Evolutionary conservation across 495 filamentous ascomycete genomes (phyloP), one percentile per base, ranked within the genome.

Genomic region (Collariella sp.): DNA sequence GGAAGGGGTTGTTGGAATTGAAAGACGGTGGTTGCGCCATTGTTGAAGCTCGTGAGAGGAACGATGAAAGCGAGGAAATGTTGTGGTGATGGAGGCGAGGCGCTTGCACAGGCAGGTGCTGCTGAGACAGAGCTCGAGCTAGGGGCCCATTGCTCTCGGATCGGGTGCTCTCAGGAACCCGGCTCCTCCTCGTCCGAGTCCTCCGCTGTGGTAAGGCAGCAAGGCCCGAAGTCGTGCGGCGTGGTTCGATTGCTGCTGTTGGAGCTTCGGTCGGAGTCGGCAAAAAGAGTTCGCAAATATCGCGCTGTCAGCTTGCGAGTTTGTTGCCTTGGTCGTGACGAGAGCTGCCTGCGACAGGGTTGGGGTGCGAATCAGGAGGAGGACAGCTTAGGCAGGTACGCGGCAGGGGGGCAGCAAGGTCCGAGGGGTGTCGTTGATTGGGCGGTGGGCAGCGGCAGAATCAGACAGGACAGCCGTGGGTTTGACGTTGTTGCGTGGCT

Each of bases 1-100:
- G 72, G 53, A 76, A 76, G 5, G 74, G 74, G 56, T 76, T 76
- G 58, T 76, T 76, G 53, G 74, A 71, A 33, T 56, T 62, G 47
- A 76, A 65, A 19, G 70, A 58, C 23, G 58, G 50, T 15, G 59
- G 61, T 29, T 67, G 61, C 40, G 64, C 59, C 68, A 70, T 70
- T 41, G 55, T 53, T 26, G 39, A 16, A 38, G 45, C 7, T 31
- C 12, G 19, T 26, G 38, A 31, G 22, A 18, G 22, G 31, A 23
- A 29, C 13, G 34, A 9, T 39, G 16, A 40, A 41, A 19, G 12
- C 7, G 22, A 23, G 1, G n/a, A 19, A 7, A 42, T 35, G n/a
- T 46, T 33, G 22, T 33, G 26, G 36, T n/a, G 18, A 44, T 19
- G 18, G 31, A 35, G 39, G 16, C 9, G 13, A 29, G 1, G 29